Percentiles rank a stretch among this genome's conserved stretches.
Evolutionary conservation across 805 yeast genomes (phyloP).

Genomic region (Wickerhamomyces tratensis): DNA sequence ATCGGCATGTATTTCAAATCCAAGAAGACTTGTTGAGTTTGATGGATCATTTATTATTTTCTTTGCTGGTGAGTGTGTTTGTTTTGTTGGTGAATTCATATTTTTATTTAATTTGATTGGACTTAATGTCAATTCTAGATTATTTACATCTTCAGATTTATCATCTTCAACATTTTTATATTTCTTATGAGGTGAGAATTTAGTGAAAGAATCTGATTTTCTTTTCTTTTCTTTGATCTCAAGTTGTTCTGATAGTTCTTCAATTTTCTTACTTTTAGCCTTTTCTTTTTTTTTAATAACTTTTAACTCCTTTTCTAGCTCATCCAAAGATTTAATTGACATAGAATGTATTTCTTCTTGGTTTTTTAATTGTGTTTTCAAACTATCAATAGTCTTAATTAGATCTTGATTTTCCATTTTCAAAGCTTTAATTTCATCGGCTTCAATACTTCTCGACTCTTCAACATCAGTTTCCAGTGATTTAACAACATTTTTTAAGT

Average conservation of each 20-base stretch:
- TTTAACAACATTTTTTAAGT: too few species aligned
- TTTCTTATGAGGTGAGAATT: background rate
- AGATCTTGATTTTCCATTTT: too few species aligned
- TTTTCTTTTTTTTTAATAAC: slow-evolving; percentile 6
- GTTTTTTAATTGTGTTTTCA: too few species aligned
- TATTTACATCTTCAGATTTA: background rate
- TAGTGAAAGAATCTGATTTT: slow-evolving; percentile 3
- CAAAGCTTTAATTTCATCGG: too few species aligned
- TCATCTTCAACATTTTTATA: background rate
- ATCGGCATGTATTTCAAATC: background rate
- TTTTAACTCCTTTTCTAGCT: slow-evolving; percentile 6
- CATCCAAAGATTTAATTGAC: background rate
- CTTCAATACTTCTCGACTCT: too few species aligned
- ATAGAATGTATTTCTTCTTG: too few species aligned
- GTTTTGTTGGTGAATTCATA: background rate
- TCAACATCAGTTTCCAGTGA: too few species aligned
- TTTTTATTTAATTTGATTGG: background rate
- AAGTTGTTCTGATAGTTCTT: slow-evolving; percentile 4
- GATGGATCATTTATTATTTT: background rate
- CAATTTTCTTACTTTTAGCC: slow-evolving; percentile 6
- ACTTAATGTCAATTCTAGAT: background rate
- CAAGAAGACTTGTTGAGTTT: background rate
- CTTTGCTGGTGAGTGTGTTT: background rate
- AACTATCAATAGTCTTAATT: too few species aligned
- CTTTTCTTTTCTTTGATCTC: slow-evolving; percentile 7